Evolutionary conservation across 306 rosid species (phyloP), one percentile per base, ranked within the genome.

Genomic region (Quercus ilex): DNA sequence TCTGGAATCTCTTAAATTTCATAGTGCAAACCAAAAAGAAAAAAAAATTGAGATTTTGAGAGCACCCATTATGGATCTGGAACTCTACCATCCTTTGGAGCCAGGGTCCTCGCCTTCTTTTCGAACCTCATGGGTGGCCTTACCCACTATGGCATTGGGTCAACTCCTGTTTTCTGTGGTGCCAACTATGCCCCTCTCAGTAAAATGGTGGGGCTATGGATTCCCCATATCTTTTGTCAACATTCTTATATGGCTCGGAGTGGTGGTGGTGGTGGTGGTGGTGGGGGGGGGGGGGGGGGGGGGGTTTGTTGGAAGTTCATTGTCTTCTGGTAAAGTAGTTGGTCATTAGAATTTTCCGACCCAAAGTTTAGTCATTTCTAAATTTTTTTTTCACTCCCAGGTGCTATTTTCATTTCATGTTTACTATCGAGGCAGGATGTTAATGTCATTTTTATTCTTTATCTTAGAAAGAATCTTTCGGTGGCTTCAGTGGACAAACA

Each of bases 41-140:
- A 38, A 35, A 38, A 38, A 6, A 6, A 38, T 1, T 6, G 43
- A 38, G 10, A 38, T 38, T 38, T 38, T 38, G 43, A 38, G 43
- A 38, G 43, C 43, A 6, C 43, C 10, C 43, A 38, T 35, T 6
- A 35, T 38, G 10, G 43, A 38, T 38, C 43, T 38, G 98, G 99
- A 55, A 96, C 98, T 76, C 99, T 98, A 1, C 98, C 98, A 12
- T 91, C 12, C 83, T 84, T 96, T 2, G 99, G 86, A 74, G 99
- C 99, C 56, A 87, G 91, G 85, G 99, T 96, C 33, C 85, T 96
- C 77, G 78, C 99, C 64, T 91, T 93, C 92, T 91, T 96, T 75
- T 96, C 97, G 81, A 96, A 96, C 84, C 87, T 96, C 84, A 93
- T 93, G 98, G 98, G 99, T 6, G 98, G 99, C 65, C 93, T 96